Conservation (phyloP, 2,329 filamentous ascomycete species). For the Tympanopsis confertula region DNA sequence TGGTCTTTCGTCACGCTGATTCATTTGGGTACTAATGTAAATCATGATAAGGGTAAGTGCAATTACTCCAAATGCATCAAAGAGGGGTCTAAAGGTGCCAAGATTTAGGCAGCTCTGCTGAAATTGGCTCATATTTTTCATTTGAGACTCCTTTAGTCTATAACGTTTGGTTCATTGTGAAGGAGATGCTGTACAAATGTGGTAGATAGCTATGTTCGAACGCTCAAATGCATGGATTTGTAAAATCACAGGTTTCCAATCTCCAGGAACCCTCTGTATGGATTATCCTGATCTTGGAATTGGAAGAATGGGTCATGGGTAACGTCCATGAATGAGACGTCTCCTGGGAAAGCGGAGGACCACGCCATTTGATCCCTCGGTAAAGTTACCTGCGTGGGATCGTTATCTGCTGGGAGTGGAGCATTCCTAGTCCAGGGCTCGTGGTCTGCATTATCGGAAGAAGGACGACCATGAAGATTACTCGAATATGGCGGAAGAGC, state of each 20-base stretch:
- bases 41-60: too few relatives aligned
- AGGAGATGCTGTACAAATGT: neutral
- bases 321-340: constrained; percentile 14
- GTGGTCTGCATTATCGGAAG: neutral
- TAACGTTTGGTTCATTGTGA: too few relatives aligned
- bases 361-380: neutral
- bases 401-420: neutral
- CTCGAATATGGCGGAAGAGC: constrained; percentile 14
- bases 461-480: neutral
- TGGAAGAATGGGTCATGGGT: constrained; percentile 15
- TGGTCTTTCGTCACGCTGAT: too few relatives aligned
- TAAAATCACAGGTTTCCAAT: constrained; percentile 12
- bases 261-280: constrained; percentile 14
- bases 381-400: constrained; percentile 1
- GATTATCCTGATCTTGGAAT: constrained; percentile 13
- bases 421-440: constrained; percentile 2
- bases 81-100: too few relatives aligned
- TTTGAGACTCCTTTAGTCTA: too few relatives aligned
- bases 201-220: neutral
- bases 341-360: constrained; percentile 7
- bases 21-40: too few relatives aligned
- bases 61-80: too few relatives aligned
- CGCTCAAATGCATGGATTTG: neutral
- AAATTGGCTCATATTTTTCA: too few relatives aligned
- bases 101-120: too few relatives aligned